phyloP scores from a whole-genome alignment of 192 early-diverging fungal species.

The Neocallimastix lanati region DNA sequence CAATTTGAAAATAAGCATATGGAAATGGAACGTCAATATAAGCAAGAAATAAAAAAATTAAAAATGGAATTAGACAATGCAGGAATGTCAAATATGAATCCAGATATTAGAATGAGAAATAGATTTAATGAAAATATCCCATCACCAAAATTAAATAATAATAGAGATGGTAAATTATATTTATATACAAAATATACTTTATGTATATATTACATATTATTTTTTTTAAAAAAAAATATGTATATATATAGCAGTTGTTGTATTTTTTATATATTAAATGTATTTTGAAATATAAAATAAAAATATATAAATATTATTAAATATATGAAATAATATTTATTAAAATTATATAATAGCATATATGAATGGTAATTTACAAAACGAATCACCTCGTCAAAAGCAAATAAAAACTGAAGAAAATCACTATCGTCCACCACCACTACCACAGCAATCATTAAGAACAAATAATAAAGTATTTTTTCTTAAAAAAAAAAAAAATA shows the following conservation, averaged over 20 bases:
- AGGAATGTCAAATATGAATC: background rate
- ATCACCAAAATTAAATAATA: background rate
- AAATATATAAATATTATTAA: too few species aligned
- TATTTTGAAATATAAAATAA: too few species aligned
- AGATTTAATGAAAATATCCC: background rate
- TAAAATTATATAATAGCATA: background rate
- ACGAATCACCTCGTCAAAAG: background rate
- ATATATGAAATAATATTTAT: too few species aligned
- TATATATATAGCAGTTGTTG: too few species aligned
- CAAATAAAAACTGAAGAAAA: background rate
- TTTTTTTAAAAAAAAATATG: too few species aligned
- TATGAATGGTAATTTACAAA: background rate
- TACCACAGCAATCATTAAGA: background rate
- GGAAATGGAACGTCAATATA: background rate
- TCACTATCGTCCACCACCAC: background rate
- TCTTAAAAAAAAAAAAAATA: too few species aligned
- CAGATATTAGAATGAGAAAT: background rate
- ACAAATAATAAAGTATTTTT: background rate
- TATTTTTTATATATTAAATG: too few species aligned
- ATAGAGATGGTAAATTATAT: background rate
- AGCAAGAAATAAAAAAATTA: background rate
- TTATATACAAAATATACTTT: too few species aligned
- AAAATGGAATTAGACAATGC: background rate
- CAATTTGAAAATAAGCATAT: background rate
- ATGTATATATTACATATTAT: too few species aligned